A percentile compares a stretch with the other conserved stretches of the same genome.
Evolutionary conservation across 768 basidiomycete species (phyloP).

Genomic region (Pleurotus eryngii): DNA sequence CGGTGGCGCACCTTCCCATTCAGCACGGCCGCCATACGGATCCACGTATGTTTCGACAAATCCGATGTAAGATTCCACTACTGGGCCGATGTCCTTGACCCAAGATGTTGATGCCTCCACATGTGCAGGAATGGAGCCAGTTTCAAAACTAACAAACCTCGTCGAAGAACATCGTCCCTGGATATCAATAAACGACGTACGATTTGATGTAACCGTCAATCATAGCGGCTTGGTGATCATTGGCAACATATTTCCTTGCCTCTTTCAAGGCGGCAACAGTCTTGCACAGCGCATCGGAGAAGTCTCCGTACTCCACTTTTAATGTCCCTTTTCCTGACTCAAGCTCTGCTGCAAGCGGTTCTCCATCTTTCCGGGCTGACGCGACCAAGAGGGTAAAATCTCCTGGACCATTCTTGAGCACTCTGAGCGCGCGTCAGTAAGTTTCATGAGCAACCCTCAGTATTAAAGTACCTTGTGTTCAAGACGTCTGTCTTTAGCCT

Average conservation of each 20-base stretch:
- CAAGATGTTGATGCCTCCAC: slow-evolving; percentile 73
- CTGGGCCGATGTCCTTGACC: slow-evolving; percentile 86
- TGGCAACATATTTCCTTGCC: slow-evolving; percentile 68
- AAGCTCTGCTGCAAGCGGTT: slow-evolving; percentile 44
- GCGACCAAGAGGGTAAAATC: slow-evolving; percentile 76
- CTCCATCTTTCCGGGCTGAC: slow-evolving; percentile 47
- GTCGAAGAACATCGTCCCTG: background rate
- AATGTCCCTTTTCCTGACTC: slow-evolving; percentile 45
- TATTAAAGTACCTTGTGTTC: slow-evolving; percentile 65
- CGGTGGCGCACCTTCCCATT: slow-evolving; percentile 73
- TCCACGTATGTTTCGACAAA: slow-evolving; percentile 74
- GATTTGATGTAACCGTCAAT: slow-evolving; percentile 77
- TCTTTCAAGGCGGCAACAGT: slow-evolving; percentile 55
- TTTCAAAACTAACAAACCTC: slow-evolving; percentile 52
- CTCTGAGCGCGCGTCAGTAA: slow-evolving; percentile 34
- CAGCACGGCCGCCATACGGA: slow-evolving; percentile 86
- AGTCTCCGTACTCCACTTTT: slow-evolving; percentile 76
- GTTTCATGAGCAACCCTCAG: slow-evolving; percentile 1
- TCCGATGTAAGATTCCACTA: slow-evolving; percentile 86
- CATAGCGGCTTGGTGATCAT: slow-evolving; percentile 71
- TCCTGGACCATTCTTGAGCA: slow-evolving; percentile 61
- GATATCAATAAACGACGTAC: slow-evolving; percentile 32
- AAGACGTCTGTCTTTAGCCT: slow-evolving; percentile 70
- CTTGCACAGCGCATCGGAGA: slow-evolving; percentile 51
- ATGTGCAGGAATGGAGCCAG: slow-evolving; percentile 78